Evolutionary conservation across 2,329 filamentous ascomycete genomes (phyloP).

Genomic region (Beauveria caledonica): DNA sequence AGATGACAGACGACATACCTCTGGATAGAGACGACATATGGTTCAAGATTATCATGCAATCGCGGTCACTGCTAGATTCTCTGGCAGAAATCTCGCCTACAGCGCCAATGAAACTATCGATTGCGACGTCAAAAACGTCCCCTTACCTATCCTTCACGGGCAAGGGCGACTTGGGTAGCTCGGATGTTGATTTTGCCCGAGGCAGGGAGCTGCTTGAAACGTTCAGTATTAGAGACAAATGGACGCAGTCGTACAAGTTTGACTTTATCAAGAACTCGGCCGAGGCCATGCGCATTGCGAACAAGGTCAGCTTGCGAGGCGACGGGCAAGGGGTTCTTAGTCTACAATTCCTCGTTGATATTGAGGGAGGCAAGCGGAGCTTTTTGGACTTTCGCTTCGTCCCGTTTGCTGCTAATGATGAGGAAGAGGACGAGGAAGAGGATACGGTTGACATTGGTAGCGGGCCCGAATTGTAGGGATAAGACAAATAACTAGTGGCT

Average conservation of each 20-base stretch:
- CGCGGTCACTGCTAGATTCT: constrained; percentile 62
- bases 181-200: constrained; percentile 58
- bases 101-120: constrained; percentile 62
- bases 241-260: constrained; percentile 76
- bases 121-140: constrained; percentile 54
- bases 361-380: constrained; percentile 59
- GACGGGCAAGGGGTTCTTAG: constrained; percentile 87
- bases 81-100: constrained; percentile 62
- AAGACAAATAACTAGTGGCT: not conserved
- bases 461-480: not conserved
- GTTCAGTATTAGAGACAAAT: constrained; percentile 53
- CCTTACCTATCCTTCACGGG: constrained; percentile 71
- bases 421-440: constrained; percentile 31
- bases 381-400: constrained; percentile 82
- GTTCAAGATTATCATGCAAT: constrained; percentile 93
- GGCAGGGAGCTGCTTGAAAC: constrained; percentile 65
- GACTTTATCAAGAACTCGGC: constrained; percentile 75
- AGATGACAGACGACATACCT: constrained; percentile 71
- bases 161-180: constrained; percentile 47
- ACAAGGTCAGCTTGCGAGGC: constrained; percentile 83
- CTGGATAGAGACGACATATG: constrained; percentile 72
- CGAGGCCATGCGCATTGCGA: constrained; percentile 87
- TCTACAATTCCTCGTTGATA: constrained; percentile 92
- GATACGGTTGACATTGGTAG: constrained; percentile 9
- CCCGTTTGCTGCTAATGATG: constrained; percentile 57